These are phyloP conservation scores for Tubosaeta brunneosetosa DNA, from an alignment of 768 basidiomycete species.

Conservation along the genomic window DNA sequence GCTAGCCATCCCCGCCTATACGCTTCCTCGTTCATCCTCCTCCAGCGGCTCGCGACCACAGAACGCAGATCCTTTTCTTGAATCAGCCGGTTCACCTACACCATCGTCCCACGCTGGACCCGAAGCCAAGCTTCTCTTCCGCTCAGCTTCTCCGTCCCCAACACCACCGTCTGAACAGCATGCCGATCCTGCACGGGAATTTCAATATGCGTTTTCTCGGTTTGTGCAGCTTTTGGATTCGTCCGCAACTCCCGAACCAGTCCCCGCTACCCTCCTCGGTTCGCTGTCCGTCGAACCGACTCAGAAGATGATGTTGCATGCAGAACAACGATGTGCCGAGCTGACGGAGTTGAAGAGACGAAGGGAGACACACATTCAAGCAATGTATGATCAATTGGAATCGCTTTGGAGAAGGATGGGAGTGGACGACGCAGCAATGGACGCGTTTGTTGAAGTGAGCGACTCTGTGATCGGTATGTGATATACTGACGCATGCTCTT, in stretches of 20 bases:
- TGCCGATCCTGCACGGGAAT: slow-evolving; percentile 32
- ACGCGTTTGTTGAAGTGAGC: slow-evolving; percentile 79
- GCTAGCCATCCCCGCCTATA: slow-evolving; percentile 35
- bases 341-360: slow-evolving; percentile 70
- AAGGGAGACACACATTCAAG: slow-evolving; percentile 82
- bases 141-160: slow-evolving; percentile 20
- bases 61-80: slow-evolving; percentile 25
- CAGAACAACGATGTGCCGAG: slow-evolving; percentile 48
- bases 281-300: slow-evolving; percentile 68
- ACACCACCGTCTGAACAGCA: slow-evolving; percentile 8
- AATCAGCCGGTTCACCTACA: slow-evolving; percentile 41
- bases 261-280: slow-evolving; percentile 20
- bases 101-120: slow-evolving; percentile 39
- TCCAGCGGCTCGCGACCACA: slow-evolving; percentile 22
- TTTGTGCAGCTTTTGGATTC: slow-evolving; percentile 59
- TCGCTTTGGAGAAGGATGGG: slow-evolving; percentile 86
- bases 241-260: slow-evolving; percentile 21
- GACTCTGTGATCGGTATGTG: neutral
- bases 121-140: slow-evolving; percentile 33
- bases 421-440: slow-evolving; percentile 74
- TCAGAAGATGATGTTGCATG: slow-evolving; percentile 68
- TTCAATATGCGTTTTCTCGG: slow-evolving; percentile 54
- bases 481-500: neutral
- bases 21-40: slow-evolving; percentile 43
- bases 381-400: slow-evolving; percentile 91